Conservation (phyloP, 2,329 filamentous ascomycete species). For the Aspergillus puulaauensis region DNA sequence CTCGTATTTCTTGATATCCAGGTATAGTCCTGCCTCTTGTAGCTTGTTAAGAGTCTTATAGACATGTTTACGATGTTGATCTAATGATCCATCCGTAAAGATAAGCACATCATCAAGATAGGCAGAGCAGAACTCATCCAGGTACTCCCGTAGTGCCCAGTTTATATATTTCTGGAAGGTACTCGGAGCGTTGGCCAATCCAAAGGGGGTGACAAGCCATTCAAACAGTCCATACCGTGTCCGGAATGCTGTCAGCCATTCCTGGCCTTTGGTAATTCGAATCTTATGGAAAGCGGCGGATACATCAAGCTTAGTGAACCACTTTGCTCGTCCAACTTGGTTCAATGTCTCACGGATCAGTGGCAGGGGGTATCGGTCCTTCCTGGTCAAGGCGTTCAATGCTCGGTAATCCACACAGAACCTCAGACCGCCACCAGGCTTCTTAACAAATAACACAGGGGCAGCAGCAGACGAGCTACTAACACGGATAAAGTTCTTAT, state of each 20-base stretch:
- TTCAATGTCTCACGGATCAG: neutral
- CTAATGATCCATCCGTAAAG: neutral
- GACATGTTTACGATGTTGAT: neutral
- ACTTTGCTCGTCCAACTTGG: neutral
- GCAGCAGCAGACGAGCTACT: neutral
- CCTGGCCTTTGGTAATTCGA: neutral
- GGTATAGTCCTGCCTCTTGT: neutral
- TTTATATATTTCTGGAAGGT: conserved; percentile 20
- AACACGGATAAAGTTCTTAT: neutral
- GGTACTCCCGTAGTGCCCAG: neutral
- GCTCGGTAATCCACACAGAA: neutral
- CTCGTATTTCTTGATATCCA: neutral
- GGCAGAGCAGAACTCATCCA: conserved; percentile 9
- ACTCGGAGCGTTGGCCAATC: conserved; percentile 15
- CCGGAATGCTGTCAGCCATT: conserved; percentile 13
- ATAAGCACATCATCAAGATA: conserved; percentile 22
- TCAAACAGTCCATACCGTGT: conserved; percentile 26
- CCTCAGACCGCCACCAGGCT: neutral
- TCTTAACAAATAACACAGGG: neutral
- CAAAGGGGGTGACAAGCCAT: conserved; percentile 29
- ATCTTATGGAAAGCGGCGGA: neutral
- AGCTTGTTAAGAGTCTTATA: neutral
- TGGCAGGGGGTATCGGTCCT: neutral
- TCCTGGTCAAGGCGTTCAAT: neutral
- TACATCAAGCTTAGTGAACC: neutral